phyloP scores from a whole-genome alignment of 139 green algal species.

The Chlamydomonas urium region DNA sequence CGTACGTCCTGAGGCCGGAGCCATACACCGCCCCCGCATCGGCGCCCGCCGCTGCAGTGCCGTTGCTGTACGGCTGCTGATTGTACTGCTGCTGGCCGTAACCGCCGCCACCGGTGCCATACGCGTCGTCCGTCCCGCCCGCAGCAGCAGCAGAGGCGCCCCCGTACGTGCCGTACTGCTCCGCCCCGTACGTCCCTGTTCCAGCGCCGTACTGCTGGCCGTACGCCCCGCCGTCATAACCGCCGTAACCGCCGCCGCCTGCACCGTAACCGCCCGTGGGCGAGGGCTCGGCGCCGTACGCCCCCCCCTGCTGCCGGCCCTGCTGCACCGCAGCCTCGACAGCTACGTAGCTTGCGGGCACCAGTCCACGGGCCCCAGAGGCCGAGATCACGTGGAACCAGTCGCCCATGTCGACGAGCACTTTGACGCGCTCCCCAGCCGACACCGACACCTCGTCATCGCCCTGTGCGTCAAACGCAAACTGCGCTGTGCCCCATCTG shows the following conservation, averaged over 20 bases:
- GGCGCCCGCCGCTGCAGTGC: too few species aligned
- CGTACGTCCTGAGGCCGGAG: too few species aligned
- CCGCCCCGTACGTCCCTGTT: not conserved
- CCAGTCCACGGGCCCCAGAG: slow-evolving; percentile 16
- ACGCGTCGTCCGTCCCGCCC: too few species aligned
- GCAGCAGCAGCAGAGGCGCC: not conserved
- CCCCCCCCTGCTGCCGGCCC: not conserved
- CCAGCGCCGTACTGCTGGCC: not conserved
- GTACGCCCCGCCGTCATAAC: not conserved
- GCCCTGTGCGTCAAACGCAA: slow-evolving; percentile 17
- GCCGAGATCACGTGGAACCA: slow-evolving; percentile 27
- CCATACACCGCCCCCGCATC: too few species aligned
- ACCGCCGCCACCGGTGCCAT: too few species aligned
- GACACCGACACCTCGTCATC: slow-evolving; percentile 31
- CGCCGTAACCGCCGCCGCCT: not conserved
- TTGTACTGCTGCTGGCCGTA: too few species aligned
- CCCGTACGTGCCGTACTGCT: slow-evolving; percentile 1
- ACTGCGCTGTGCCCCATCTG: slow-evolving; percentile 22
- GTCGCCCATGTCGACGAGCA: slow-evolving; percentile 37
- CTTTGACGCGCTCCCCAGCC: slow-evolving; percentile 24
- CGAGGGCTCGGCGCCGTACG: too few species aligned
- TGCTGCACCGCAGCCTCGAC: slow-evolving; percentile 5
- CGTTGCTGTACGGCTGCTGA: too few species aligned
- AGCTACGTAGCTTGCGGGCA: slow-evolving; percentile 30
- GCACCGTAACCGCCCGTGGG: too few species aligned